Evolutionary conservation across 2,329 filamentous ascomycete species (phyloP).

Genomic region (Periglandula ipomoeae): DNA sequence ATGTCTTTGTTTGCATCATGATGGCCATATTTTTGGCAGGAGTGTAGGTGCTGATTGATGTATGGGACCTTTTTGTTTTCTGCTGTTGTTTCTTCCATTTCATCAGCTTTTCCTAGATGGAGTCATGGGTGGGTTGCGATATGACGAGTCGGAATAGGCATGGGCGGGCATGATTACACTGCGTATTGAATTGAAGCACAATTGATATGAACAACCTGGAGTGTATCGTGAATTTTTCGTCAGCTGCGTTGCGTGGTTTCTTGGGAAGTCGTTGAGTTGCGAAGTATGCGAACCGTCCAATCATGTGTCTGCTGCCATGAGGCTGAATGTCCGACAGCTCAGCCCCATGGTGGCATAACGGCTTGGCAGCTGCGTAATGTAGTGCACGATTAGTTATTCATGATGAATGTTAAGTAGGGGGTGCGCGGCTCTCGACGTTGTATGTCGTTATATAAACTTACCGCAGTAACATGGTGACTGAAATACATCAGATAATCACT

Average conservation of each 20-base stretch:
- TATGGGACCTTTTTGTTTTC: neutral
- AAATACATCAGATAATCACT: no score
- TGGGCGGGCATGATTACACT: neutral
- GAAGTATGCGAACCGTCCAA: no score
- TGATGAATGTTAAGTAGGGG: no score
- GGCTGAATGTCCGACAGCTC: no score
- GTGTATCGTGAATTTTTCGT: neutral
- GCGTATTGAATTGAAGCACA: neutral
- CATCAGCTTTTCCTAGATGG: neutral
- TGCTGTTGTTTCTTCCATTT: neutral
- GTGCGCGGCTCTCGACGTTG: no score
- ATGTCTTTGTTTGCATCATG: neutral
- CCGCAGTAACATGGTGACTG: no score
- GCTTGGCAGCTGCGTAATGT: no score
- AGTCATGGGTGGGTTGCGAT: neutral
- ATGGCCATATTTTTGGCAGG: neutral
- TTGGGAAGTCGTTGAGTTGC: neutral
- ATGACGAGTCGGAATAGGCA: neutral
- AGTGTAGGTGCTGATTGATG: neutral
- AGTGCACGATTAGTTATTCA: no score
- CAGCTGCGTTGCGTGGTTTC: no score
- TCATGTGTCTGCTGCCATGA: no score
- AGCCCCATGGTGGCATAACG: no score
- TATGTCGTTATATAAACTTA: no score
- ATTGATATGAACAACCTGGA: constrained; percentile 4